Evolutionary conservation across 495 filamentous ascomycete genomes (phyloP).

Genomic region (Podospora appendiculata): DNA sequence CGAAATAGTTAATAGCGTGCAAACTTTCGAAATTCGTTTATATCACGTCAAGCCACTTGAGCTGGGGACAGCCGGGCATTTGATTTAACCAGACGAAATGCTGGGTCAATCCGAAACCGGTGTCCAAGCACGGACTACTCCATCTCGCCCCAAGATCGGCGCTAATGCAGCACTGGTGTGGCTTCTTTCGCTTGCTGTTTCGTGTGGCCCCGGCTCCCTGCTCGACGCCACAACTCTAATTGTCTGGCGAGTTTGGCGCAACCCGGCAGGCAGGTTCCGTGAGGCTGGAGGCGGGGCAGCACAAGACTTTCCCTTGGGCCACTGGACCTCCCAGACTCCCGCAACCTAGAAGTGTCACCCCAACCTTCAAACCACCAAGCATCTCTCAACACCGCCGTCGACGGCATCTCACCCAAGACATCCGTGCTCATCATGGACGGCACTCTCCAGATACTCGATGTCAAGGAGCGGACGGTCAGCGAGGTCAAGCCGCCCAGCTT

Average conservation of each 20-base stretch:
- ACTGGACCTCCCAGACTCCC: no score
- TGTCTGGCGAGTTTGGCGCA: neutral
- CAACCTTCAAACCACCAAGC: no score
- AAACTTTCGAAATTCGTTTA: no score
- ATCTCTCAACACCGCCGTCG: no score
- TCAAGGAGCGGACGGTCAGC: conserved; percentile 61
- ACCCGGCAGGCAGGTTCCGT: neutral
- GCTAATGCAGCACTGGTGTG: conserved; percentile 13
- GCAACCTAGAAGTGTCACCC: no score
- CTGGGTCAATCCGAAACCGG: no score
- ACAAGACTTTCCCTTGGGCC: neutral
- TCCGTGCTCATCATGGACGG: conserved; percentile 28
- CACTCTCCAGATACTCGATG: conserved; percentile 57
- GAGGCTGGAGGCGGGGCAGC: neutral
- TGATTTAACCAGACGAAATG: no score
- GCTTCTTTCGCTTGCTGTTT: neutral
- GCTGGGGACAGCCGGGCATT: no score
- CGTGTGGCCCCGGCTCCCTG: neutral
- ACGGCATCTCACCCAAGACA: no score
- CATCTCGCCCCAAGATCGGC: conserved; percentile 7
- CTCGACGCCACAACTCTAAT: neutral
- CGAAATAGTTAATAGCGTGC: no score
- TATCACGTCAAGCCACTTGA: no score
- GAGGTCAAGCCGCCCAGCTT: conserved; percentile 54
- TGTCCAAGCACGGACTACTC: no score